These are phyloP conservation scores for Ophiosphaerella korrae DNA, from an alignment of 2,329 filamentous ascomycete genomes.

Conservation along the genomic window DNA sequence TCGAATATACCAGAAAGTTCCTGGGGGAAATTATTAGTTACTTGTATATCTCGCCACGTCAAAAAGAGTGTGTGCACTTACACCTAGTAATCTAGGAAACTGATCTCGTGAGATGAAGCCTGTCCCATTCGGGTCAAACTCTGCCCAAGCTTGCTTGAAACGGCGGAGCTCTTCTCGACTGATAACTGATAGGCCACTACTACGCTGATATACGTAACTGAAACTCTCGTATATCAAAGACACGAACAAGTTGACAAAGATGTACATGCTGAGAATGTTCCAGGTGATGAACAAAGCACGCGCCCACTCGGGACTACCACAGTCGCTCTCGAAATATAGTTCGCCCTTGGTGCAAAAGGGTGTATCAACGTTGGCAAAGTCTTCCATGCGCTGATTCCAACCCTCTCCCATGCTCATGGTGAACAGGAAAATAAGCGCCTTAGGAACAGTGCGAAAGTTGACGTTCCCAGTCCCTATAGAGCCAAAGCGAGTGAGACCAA, in stretches of 20 bases:
- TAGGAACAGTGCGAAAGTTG: slow-evolving; percentile 93
- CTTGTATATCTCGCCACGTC: neutral
- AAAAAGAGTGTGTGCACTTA: slow-evolving; percentile 52
- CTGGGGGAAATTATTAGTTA: slow-evolving; percentile 38
- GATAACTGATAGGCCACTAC: slow-evolving; percentile 87
- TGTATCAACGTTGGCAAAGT: slow-evolving; percentile 79
- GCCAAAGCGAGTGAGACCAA: slow-evolving; percentile 90
- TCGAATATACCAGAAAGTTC: slow-evolving; percentile 94
- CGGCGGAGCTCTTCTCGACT: slow-evolving; percentile 92
- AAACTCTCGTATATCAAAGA: slow-evolving; percentile 99
- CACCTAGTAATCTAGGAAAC: slow-evolving; percentile 85
- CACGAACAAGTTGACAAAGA: slow-evolving; percentile 97
- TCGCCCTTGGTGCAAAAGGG: slow-evolving; percentile 77
- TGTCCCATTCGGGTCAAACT: slow-evolving; percentile 86
- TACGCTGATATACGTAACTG: slow-evolving; percentile 97
- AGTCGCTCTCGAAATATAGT: slow-evolving; percentile 86
- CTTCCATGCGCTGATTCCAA: slow-evolving; percentile 97
- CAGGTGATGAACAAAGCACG: slow-evolving; percentile 88
- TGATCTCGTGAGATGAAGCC: slow-evolving; percentile 89
- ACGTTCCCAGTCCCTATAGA: slow-evolving; percentile 73
- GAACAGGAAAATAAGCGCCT: slow-evolving; percentile 91
- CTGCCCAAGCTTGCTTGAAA: slow-evolving; percentile 98
- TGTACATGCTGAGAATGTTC: slow-evolving; percentile 99
- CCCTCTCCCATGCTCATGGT: slow-evolving; percentile 92
- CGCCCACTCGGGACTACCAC: slow-evolving; percentile 88